phyloP scores from a whole-genome alignment of 306 rosid genomes.

The Trifolium dubium region DNA sequence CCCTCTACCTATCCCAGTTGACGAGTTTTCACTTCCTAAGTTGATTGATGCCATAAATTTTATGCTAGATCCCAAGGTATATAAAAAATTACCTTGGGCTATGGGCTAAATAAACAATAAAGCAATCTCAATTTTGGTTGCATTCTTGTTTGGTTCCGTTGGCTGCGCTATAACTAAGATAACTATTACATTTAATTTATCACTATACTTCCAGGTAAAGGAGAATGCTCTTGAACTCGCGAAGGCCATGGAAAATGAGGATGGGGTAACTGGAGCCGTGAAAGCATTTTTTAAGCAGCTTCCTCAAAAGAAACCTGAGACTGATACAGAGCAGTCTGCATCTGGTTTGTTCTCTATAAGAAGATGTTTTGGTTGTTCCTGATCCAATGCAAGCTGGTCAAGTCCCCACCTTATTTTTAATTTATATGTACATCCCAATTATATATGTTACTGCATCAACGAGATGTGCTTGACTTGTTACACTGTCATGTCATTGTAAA shows the following conservation, averaged over 20 bases:
- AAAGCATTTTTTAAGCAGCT: constrained; percentile 95
- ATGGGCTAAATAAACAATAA: no score
- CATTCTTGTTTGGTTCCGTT: neutral
- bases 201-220: constrained; percentile 68
- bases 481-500: constrained; percentile 14
- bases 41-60: constrained; percentile 73
- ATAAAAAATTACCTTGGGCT: neutral
- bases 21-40: constrained; percentile 86
- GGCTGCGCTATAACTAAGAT: constrained; percentile 14
- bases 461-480: constrained; percentile 13
- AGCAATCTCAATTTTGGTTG: constrained; percentile 13
- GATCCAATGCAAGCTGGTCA: constrained; percentile 37
- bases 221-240: constrained; percentile 78
- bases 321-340: constrained; percentile 54
- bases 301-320: constrained; percentile 57
- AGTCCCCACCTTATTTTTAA: constrained; percentile 1
- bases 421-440: constrained; percentile 26
- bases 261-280: constrained; percentile 96
- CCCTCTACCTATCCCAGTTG: constrained; percentile 91
- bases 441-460: constrained; percentile 21
- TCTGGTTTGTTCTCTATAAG: constrained; percentile 63
- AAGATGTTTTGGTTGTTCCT: constrained; percentile 84
- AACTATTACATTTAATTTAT: constrained; percentile 18
- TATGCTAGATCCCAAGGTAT: constrained; percentile 94
- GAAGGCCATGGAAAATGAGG: constrained; percentile 91